phyloP scores from a whole-genome alignment of 148 eudicot species.

The Chenopodium berlandieri region DNA sequence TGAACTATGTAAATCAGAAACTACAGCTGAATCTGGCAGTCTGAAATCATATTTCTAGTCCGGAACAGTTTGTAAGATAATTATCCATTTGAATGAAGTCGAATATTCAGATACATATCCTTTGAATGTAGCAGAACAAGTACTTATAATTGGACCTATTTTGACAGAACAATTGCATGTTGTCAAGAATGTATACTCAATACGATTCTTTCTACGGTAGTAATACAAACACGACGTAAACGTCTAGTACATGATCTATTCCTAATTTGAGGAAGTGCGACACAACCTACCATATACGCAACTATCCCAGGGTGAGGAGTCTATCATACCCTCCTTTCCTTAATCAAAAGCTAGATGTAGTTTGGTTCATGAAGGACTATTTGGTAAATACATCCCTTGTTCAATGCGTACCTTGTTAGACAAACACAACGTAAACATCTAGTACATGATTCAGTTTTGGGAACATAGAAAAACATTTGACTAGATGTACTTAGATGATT shows the following conservation, averaged over 20 bases:
- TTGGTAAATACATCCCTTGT: background rate
- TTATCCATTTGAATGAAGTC: too few species aligned
- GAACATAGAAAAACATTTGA: background rate
- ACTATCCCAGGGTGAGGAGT: background rate
- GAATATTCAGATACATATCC: background rate
- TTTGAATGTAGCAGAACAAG: background rate
- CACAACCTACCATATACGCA: too few species aligned
- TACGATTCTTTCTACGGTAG: background rate
- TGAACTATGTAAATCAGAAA: background rate
- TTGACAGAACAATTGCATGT: background rate
- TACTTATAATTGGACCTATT: background rate
- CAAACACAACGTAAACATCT: background rate
- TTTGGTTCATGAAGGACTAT: background rate
- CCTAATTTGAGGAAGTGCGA: too few species aligned
- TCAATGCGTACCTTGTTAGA: background rate
- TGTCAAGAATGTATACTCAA: background rate
- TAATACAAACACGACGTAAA: too few species aligned
- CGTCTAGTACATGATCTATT: too few species aligned
- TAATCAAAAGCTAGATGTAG: background rate
- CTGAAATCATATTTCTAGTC: background rate
- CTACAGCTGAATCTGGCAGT: constrained; percentile 5
- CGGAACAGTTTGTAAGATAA: background rate
- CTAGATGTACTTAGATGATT: background rate
- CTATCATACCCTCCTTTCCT: background rate
- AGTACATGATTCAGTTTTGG: background rate